These are phyloP conservation scores for Sphagnurus paluster DNA, from an alignment of 1,284 basidiomycete genomes.

Conservation along the genomic window DNA sequence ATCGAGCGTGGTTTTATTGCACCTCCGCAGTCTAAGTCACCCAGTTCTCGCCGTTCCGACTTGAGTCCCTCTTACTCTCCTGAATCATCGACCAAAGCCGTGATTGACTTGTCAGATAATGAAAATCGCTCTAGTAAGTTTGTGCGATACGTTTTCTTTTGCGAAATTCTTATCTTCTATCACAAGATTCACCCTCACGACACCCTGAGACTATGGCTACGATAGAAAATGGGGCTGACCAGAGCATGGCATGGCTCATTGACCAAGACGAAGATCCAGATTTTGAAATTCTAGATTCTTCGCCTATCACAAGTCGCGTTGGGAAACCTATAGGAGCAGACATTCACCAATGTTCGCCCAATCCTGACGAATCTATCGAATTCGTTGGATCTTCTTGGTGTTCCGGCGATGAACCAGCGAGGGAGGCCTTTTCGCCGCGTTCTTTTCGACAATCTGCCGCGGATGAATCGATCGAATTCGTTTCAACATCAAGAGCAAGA, in stretches of 20 bases:
- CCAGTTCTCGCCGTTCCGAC: constrained; percentile 2
- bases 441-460: constrained; percentile 1
- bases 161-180: neutral
- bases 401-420: neutral
- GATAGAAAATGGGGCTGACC: constrained; percentile 3
- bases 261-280: constrained; percentile 60
- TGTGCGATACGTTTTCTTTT: neutral
- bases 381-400: neutral
- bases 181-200: neutral
- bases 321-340: neutral
- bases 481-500: constrained; percentile 11
- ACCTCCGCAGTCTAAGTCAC: constrained; percentile 2
- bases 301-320: constrained; percentile 32
- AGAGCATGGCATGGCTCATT: constrained; percentile 60
- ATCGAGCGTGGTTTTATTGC: constrained; percentile 40
- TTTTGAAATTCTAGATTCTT: constrained; percentile 50
- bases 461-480: constrained; percentile 25
- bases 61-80: neutral
- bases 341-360: neutral
- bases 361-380: constrained; percentile 1
- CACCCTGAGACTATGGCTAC: neutral
- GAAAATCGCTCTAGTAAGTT: constrained; percentile 22
- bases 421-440: neutral
- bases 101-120: constrained; percentile 33
- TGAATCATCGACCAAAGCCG: constrained; percentile 11